Conservation (phyloP, 139 green algal genomes). For the Closterium sp. region DNA sequence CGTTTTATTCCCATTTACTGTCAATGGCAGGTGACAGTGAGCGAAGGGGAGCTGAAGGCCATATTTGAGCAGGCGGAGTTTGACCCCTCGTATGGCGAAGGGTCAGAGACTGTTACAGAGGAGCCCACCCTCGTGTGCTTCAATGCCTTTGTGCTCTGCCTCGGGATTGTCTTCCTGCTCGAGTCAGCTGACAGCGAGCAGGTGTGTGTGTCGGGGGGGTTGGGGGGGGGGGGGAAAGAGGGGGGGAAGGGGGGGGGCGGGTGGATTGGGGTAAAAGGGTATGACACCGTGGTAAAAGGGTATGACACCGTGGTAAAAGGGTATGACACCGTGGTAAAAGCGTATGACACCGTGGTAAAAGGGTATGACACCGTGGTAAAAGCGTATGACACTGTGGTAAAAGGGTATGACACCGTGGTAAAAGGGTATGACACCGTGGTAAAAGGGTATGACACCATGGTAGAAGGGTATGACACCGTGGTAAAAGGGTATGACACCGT, state of each 20-base stretch:
- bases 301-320: too few relatives aligned
- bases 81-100: not conserved
- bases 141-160: not conserved
- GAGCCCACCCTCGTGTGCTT: not conserved
- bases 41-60: not conserved
- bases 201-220: not conserved
- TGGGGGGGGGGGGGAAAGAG: not conserved
- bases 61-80: not conserved
- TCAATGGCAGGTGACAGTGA: not conserved
- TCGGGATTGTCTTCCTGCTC: not conserved
- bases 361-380: too few relatives aligned
- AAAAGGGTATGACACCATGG: too few relatives aligned
- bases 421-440: too few relatives aligned
- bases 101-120: not conserved
- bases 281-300: too few relatives aligned
- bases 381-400: too few relatives aligned
- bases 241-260: not conserved
- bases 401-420: too few relatives aligned
- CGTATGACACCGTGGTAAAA: too few relatives aligned
- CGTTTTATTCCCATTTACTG: not conserved
- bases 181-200: not conserved
- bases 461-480: too few relatives aligned
- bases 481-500: too few relatives aligned
- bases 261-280: too few relatives aligned
- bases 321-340: too few relatives aligned